These are phyloP conservation scores for Stereocaulon alpinum DNA, from an alignment of 495 filamentous ascomycete genomes.

Conservation along the genomic window DNA sequence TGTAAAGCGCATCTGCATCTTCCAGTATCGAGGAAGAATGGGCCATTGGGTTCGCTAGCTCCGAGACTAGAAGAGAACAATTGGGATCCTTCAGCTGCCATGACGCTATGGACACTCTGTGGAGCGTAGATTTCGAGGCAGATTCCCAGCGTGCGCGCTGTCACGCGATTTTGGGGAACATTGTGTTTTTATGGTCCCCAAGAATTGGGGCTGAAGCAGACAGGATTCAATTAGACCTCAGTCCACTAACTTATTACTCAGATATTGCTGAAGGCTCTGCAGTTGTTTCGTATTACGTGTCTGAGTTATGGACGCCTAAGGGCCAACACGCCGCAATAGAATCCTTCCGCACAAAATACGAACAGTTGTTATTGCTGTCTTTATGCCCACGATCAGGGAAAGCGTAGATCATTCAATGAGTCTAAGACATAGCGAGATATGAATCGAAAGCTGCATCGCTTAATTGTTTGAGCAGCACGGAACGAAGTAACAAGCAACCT, in stretches of 20 bases:
- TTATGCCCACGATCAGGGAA: background rate
- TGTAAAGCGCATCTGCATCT: conserved; percentile 32
- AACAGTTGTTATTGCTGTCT: background rate
- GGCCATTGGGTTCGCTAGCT: conserved; percentile 15
- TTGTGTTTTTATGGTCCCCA: background rate
- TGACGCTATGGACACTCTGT: background rate
- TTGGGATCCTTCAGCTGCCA: background rate
- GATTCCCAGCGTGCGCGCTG: too few species aligned
- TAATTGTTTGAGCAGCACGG: too few species aligned
- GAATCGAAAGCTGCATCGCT: background rate
- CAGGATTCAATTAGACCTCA: background rate
- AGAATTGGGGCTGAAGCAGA: background rate
- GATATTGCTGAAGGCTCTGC: background rate
- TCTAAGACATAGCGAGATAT: background rate
- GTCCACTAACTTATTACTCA: background rate
- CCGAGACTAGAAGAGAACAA: background rate
- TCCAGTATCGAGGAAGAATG: conserved; percentile 32
- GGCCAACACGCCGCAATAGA: background rate
- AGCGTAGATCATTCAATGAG: background rate
- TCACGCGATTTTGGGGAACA: background rate
- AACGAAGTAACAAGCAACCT: too few species aligned
- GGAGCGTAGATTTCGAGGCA: background rate
- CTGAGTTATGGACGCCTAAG: background rate
- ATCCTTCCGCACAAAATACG: background rate
- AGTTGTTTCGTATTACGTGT: background rate